These are phyloP conservation scores for Singerocomus rubriflavus DNA, from an alignment of 1,284 basidiomycete genomes.

Conservation along the genomic window DNA sequence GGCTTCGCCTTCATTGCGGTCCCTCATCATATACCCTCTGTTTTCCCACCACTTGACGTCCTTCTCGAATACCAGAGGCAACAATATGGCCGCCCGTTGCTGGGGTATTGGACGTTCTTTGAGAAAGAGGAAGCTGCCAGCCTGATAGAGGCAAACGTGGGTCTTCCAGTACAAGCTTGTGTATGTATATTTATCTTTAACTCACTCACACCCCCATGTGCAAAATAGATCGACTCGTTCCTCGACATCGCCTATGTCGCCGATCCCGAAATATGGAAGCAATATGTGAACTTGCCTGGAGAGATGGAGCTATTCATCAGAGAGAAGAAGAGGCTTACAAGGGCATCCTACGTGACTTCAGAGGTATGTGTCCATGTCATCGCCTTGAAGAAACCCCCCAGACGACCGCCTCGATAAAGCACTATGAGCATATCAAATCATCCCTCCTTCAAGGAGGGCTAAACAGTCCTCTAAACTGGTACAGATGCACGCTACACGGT, in stretches of 20 bases:
- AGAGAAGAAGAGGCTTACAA: slow-evolving; percentile 21
- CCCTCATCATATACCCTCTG: slow-evolving; percentile 30
- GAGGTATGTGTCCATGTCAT: slow-evolving; percentile 22
- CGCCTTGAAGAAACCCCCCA: neutral
- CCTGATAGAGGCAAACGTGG: slow-evolving; percentile 33
- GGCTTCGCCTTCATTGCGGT: slow-evolving; percentile 33
- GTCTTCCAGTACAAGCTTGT: neutral
- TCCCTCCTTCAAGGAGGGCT: slow-evolving; percentile 29
- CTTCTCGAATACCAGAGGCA: slow-evolving; percentile 24
- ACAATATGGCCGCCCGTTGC: slow-evolving; percentile 30
- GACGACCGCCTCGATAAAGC: slow-evolving; percentile 16
- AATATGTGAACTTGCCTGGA: slow-evolving; percentile 33
- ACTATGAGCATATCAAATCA: slow-evolving; percentile 24
- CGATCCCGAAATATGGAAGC: slow-evolving; percentile 35
- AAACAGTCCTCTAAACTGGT: slow-evolving; percentile 33
- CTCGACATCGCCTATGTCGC: slow-evolving; percentile 32
- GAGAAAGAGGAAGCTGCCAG: slow-evolving; percentile 25
- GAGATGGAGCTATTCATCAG: slow-evolving; percentile 31
- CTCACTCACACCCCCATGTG: neutral
- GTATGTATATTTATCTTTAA: neutral
- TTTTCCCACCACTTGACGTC: slow-evolving; percentile 27
- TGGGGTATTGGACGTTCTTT: slow-evolving; percentile 43
- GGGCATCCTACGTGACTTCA: slow-evolving; percentile 32
- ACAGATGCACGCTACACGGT: slow-evolving; percentile 21
- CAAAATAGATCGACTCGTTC: slow-evolving; percentile 31